Base-by-base conservation (phyloP, 2,329 filamentous ascomycete genomes). In the Scedosporium aurantiacum region DNA sequence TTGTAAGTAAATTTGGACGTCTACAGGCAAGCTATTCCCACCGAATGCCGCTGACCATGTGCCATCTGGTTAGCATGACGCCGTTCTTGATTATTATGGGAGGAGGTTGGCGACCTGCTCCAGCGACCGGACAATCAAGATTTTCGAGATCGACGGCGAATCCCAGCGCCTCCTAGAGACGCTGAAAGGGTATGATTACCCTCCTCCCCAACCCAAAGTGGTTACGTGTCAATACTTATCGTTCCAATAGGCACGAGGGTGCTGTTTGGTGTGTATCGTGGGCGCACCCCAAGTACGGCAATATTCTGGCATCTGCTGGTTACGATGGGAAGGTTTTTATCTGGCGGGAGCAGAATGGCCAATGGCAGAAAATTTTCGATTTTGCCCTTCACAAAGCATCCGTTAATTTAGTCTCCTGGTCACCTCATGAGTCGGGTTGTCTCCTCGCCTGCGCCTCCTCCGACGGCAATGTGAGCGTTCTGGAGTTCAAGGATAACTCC, bases 311-410 rank as follows among this genome's bases (percentile, higher is more conserved):
- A 61, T 96, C 91, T 64, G 90, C 91, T 59, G 91, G 90, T 66
- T 99, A 97, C 78, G 94, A 99, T 75, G 94, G 93, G 75, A 96
- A 96, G 76, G 93, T 99, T 66, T 86, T 97, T 74, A 96, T 99
- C 81, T 99, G 93, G 91, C 91, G 92, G 74, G 94, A 99, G 76
- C 88, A 92, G 74, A 79, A 76, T 68, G 82, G 80, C 67, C 79
- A 83, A 68, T 91, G 88, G 88, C 88, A 91, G 70, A 87, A 88
- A 72, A 91, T 97, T 74, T 96, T 94, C 78, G 91, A 96, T 70
- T 96, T 95, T 72, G 87, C 89, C 64, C 83, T 93, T 61, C 93
- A 97, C 84, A 96, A 93, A 74, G 93, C 93, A 58, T 94, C 89
- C 59, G 94, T 99, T 70, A 99, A 99, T 79, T 90, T 95, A 69